Conservation (phyloP, 1,284 basidiomycete genomes). For the Rhizoctonia solani region DNA sequence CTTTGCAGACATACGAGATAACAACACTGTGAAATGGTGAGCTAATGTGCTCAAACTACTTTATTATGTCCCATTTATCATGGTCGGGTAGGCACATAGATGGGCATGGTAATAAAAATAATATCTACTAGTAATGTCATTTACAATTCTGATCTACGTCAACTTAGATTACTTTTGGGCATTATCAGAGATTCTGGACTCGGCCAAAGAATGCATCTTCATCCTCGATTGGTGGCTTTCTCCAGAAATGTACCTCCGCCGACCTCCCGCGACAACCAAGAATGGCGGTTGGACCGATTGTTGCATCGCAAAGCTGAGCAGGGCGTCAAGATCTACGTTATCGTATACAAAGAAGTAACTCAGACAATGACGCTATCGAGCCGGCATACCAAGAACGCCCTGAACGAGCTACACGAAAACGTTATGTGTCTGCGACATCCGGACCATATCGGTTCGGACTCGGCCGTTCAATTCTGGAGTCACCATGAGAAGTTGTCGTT, state of each 20-base stretch:
- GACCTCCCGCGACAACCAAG: conserved; percentile 81
- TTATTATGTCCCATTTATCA: background rate
- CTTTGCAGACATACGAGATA: conserved; percentile 71
- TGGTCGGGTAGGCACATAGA: background rate
- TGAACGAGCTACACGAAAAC: conserved; percentile 84
- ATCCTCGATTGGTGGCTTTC: conserved; percentile 87
- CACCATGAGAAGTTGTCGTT: conserved; percentile 83
- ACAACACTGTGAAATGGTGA: conserved; percentile 85
- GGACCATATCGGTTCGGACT: conserved; percentile 75
- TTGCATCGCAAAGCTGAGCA: conserved; percentile 85
- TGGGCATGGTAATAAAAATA: conserved; percentile 35
- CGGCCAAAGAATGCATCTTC: conserved; percentile 75
- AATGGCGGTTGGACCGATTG: conserved; percentile 85
- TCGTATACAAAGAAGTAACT: conserved; percentile 91
- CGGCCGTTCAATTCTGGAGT: conserved; percentile 72
- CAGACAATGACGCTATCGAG: conserved; percentile 89
- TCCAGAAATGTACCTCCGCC: conserved; percentile 87
- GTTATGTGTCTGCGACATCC: conserved; percentile 74
- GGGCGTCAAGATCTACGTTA: conserved; percentile 86
- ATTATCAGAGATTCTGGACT: conserved; percentile 83
- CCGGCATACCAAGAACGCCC: conserved; percentile 79
- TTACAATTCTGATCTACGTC: background rate
- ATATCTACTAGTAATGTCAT: background rate
- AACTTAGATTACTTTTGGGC: conserved; percentile 86
- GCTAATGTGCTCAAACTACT: background rate